Base-by-base conservation (phyloP, 1,284 basidiomycete genomes). In the Trametes versicolor region DNA sequence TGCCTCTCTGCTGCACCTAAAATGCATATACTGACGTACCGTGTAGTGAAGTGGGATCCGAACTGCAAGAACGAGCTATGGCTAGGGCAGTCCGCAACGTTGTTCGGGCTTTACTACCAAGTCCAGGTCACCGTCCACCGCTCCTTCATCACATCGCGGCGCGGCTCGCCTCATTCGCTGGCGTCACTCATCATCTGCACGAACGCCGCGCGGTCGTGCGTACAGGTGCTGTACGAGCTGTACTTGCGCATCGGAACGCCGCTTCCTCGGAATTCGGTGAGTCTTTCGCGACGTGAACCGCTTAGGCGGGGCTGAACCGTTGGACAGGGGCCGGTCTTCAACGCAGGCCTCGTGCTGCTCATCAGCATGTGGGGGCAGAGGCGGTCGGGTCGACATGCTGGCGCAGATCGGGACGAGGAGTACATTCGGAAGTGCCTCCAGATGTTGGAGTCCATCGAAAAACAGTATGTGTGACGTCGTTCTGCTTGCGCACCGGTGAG, bases 361-460 rank as follows among this genome's bases (percentile, higher is more conserved):
- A 80, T 94, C 67, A 90, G 87, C 68, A 87, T 93, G 13, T 94
- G 92, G 86, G 87, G 88, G 2, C 87, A 87, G 17, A 87, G 85
- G 71, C 82, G 85, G 57, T 83, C 85, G 17, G 86, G 87, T 0
- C 75, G 83, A 19, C 77, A 79, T 4, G 78, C 76, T 0, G 86
- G 91, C 62, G 80, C 85, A 0, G 82, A 82, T 49, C 84, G 84
- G 64, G 87, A 91, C 68, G 84, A 92, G 79, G 80, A 79, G 45
- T 91, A 93, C 70, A 88, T 94, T 25, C 80, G 87, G 65, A 88
- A 87, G 68, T 91, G 90, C 70, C 85, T 93, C 77, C 77, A 83
- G 23, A 85, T 86, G n/a, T 75, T 92, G 37, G 80, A 82, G 56
- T 73, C 74, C 6, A 78, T 83, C 52, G 89, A 91, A 72, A 71